Percentiles rank a stretch among this genome's conserved stretches.
phyloP scores from a whole-genome alignment of 257 asterid species.

The Scutellaria baicalensis region DNA sequence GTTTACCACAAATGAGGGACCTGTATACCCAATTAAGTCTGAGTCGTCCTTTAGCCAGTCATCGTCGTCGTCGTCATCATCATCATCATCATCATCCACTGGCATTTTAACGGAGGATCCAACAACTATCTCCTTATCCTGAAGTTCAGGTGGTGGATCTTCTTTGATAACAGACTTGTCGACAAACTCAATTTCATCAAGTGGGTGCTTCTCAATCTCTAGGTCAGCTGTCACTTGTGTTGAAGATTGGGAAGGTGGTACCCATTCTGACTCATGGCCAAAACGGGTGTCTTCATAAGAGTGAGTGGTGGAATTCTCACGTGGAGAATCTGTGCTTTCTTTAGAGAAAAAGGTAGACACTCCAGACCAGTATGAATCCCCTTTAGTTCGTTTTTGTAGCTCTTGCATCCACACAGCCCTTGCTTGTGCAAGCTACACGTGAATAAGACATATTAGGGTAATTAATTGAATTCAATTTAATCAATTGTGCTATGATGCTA shows the following conservation, averaged over 20 bases:
- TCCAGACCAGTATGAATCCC: constrained; percentile 51
- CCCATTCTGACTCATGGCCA: constrained; percentile 21
- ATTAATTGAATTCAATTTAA: background rate
- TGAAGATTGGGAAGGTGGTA: constrained; percentile 33
- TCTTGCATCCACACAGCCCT: constrained; percentile 91
- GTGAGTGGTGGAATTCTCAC: constrained; percentile 26
- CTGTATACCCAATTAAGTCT: constrained; percentile 57
- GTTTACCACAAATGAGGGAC: constrained; percentile 31
- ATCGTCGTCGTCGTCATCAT: constrained; percentile 57
- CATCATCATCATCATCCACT: constrained; percentile 38
- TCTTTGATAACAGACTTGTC: constrained; percentile 65
- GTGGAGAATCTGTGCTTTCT: constrained; percentile 38
- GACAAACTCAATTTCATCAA: constrained; percentile 40
- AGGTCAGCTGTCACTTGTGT: constrained; percentile 19
- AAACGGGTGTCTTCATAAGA: constrained; percentile 36
- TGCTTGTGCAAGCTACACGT: constrained; percentile 65
- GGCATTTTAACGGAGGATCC: constrained; percentile 34
- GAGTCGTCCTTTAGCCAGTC: constrained; percentile 82
- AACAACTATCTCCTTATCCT: constrained; percentile 41
- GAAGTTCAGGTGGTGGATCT: constrained; percentile 31
- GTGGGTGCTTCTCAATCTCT: constrained; percentile 46
- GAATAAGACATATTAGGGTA: background rate
- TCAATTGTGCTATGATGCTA: background rate
- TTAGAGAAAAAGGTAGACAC: constrained; percentile 32
- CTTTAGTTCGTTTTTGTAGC: constrained; percentile 76